Conservation (phyloP, 192 early-diverging fungal species). For the Cladochytrium replicatum region DNA sequence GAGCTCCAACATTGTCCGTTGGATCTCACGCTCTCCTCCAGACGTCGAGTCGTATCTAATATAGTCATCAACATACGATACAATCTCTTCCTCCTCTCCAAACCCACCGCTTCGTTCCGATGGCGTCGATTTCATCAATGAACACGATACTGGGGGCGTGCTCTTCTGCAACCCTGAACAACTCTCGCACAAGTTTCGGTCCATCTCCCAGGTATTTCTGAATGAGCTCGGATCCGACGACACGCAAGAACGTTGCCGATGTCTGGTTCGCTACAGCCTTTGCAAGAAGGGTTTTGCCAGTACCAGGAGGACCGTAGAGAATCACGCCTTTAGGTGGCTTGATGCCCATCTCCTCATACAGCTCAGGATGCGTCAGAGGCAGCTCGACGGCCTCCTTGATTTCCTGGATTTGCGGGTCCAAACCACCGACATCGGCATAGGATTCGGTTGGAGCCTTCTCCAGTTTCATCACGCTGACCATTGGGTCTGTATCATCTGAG, state of each 20-base stretch:
- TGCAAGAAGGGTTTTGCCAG: slow-evolving; percentile 86
- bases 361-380: slow-evolving; percentile 91
- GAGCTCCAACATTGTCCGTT: slow-evolving; percentile 95
- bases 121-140: slow-evolving; percentile 98
- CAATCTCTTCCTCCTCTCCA: too few relatives aligned
- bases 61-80: neutral
- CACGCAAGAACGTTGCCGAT: slow-evolving; percentile 93
- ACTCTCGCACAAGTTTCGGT: slow-evolving; percentile 92
- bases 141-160: slow-evolving; percentile 97
- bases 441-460: slow-evolving; percentile 97
- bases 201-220: slow-evolving; percentile 99
- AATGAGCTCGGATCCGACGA: slow-evolving; percentile 95
- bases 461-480: slow-evolving; percentile 99
- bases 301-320: slow-evolving; percentile 87
- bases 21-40: slow-evolving; percentile 93
- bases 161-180: slow-evolving; percentile 94
- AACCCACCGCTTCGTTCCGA: slow-evolving; percentile 92
- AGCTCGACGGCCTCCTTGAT: slow-evolving; percentile 98
- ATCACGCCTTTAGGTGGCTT: slow-evolving; percentile 97
- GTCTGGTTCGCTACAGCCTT: slow-evolving; percentile 99
- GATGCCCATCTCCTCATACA: slow-evolving; percentile 99
- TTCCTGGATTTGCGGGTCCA: slow-evolving; percentile 95
- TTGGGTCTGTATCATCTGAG: slow-evolving; percentile 89
- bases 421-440: slow-evolving; percentile 95
- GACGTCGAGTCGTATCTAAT: slow-evolving; percentile 82